A percentile compares a stretch with the other conserved stretches of the same genome.
phyloP scores from a whole-genome alignment of 495 filamentous ascomycete genomes.

The Neurospora intermedia region DNA sequence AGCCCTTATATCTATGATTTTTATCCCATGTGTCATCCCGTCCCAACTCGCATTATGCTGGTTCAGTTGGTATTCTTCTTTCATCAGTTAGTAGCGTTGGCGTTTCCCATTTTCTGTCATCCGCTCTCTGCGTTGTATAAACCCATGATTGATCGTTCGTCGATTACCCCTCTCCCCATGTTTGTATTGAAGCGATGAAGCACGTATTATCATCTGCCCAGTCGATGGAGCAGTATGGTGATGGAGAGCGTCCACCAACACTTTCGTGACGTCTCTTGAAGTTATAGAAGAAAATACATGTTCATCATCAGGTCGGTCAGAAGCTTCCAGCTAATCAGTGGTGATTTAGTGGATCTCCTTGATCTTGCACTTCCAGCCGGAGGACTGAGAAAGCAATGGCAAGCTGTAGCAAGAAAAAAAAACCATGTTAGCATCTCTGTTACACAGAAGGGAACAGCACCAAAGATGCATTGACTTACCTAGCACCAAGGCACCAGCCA shows the following conservation, averaged over 20 bases:
- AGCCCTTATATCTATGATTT: neutral
- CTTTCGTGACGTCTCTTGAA: neutral
- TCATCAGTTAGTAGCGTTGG: neutral
- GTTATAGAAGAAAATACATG: neutral
- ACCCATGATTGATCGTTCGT: neutral
- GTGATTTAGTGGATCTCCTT: slow-evolving; percentile 28
- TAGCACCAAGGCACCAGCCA: slow-evolving; percentile 95
- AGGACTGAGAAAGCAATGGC: slow-evolving; percentile 33
- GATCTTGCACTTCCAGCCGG: slow-evolving; percentile 41
- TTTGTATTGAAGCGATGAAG: neutral
- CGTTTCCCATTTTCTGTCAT: neutral
- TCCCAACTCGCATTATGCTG: neutral
- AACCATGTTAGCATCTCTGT: slow-evolving; percentile 29
- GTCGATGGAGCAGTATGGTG: neutral
- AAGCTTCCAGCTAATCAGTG: neutral
- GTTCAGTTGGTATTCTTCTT: neutral
- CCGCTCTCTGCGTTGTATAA: neutral
- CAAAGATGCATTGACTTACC: slow-evolving; percentile 42
- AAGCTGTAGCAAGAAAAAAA: slow-evolving; percentile 19
- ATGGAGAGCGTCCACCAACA: neutral
- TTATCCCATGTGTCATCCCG: neutral
- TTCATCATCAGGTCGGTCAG: neutral
- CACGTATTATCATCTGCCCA: neutral
- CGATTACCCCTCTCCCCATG: neutral
- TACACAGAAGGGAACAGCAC: neutral